Evolutionary conservation across 768 basidiomycete species (phyloP).

Genomic region (Panaeolus cyanescens): DNA sequence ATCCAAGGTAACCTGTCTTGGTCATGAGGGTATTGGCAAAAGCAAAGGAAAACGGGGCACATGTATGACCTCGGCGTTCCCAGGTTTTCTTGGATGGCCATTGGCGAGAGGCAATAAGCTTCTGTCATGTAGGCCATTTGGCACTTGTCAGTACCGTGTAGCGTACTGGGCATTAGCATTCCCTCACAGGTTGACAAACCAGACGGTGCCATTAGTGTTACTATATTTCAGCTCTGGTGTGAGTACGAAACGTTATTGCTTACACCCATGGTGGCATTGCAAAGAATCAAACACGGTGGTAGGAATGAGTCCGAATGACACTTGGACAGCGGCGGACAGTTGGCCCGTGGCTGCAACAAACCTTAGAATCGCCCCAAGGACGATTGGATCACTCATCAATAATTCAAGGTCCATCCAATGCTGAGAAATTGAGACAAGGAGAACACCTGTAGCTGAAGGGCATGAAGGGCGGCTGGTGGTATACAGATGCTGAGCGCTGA

Average conservation of each 20-base stretch:
- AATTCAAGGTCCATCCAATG: slow-evolving; percentile 56
- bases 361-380: slow-evolving; percentile 58
- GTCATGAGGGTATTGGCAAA: slow-evolving; percentile 47
- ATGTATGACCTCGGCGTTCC: slow-evolving; percentile 45
- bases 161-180: not conserved
- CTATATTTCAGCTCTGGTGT: slow-evolving; percentile 70
- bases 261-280: slow-evolving; percentile 73
- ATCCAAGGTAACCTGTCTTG: slow-evolving; percentile 60
- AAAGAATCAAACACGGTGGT: no score
- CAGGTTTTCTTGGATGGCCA: slow-evolving; percentile 31
- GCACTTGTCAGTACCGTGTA: slow-evolving; percentile 72
- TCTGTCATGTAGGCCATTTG: slow-evolving; percentile 80
- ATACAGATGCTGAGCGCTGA: no score
- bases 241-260: slow-evolving; percentile 21
- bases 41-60: slow-evolving; percentile 73
- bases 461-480: slow-evolving; percentile 3
- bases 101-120: slow-evolving; percentile 49
- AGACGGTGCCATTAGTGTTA: slow-evolving; percentile 63
- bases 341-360: slow-evolving; percentile 75
- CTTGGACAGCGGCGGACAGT: slow-evolving; percentile 62
- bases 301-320: no score
- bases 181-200: slow-evolving; percentile 39
- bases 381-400: slow-evolving; percentile 60
- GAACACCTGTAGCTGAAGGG: not conserved
- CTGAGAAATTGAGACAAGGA: slow-evolving; percentile 53